Base-by-base conservation (phyloP, 1,284 basidiomycete species). In the Naganishia liquefaciens region DNA sequence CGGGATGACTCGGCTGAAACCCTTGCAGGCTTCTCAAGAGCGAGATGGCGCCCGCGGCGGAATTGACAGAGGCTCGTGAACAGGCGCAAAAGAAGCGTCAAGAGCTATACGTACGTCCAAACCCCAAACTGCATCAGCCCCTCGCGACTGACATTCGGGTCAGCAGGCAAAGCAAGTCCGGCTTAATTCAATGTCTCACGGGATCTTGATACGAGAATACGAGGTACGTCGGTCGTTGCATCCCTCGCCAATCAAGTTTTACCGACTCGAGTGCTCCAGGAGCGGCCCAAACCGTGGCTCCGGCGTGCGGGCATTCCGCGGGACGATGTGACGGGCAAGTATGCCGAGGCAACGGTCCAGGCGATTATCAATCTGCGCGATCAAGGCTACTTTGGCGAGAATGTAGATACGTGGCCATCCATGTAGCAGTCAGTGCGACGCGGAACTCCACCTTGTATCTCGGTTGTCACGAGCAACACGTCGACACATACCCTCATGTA, bases 241-340 rank as follows among this genome's bases (percentile, higher is more conserved):
- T 19, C 17, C 21, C 15, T 10, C 51, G 13, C 33, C 9, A 2
- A 4, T 33, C 2, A 15, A 6, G 17, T 52, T 21, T 2, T 13
- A 5, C 51, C 10, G 17, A 17, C 5, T 39, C 51, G 30, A 40
- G 49, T 33, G 30, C 30, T 13, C 25, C 33, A 60, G 57, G 46
- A 60, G 7, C 57, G 57, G 19, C 57, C 57, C 9, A 60, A 60
- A 40, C 57, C 57, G 21, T 60, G 57, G 57, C 43, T 46, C n/a
- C 49, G 5, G 10, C 46, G 46, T 9, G 57, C 33, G n/a, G 49
- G 40, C 13, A 50, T 60, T 39, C 21, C 57, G 3, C 57, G 57
- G 21, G 57, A 60, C 25, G 57, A 60, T 27, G 46, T 60, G 17
- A 60, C 57, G 46, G 57, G 57, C 47, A 60, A 60, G 33, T 37